These are phyloP conservation scores for Phytophthora gonapodyides DNA, from an alignment of 352 stramenopile species.

Conservation along the genomic window DNA sequence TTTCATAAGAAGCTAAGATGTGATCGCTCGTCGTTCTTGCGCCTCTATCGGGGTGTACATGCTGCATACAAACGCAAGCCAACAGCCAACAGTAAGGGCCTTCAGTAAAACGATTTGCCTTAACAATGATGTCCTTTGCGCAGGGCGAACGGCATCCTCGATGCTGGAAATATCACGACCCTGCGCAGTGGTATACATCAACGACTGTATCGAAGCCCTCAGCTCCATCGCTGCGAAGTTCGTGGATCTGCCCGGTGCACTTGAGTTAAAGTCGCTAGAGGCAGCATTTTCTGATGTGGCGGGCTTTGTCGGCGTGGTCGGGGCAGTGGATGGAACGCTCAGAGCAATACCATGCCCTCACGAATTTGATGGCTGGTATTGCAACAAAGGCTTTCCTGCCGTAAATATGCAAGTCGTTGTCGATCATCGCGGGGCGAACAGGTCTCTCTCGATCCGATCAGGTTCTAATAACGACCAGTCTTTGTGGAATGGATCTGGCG, in stretches of 20 bases:
- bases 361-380: slow-evolving; percentile 32
- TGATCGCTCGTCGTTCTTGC: slow-evolving; percentile 10
- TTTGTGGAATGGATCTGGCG: slow-evolving; percentile 16
- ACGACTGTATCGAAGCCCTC: slow-evolving; percentile 10
- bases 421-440: slow-evolving; percentile 8
- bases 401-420: slow-evolving; percentile 31
- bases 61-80: slow-evolving; percentile 13
- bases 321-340: slow-evolving; percentile 23
- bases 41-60: slow-evolving; percentile 1
- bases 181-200: slow-evolving; percentile 23
- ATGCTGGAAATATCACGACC: slow-evolving; percentile 17
- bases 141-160: slow-evolving; percentile 8
- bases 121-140: slow-evolving; percentile 21
- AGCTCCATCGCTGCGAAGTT: background rate
- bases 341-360: slow-evolving; percentile 15
- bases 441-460: slow-evolving; percentile 21
- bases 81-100: slow-evolving; percentile 24
- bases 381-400: slow-evolving; percentile 15
- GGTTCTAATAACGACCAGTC: slow-evolving; percentile 27
- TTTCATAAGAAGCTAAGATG: slow-evolving; percentile 26
- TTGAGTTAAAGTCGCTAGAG: slow-evolving; percentile 7
- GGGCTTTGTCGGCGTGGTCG: slow-evolving; percentile 16
- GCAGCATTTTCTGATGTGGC: slow-evolving; percentile 5
- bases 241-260: background rate
- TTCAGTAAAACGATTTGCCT: slow-evolving; percentile 20